phyloP scores from a whole-genome alignment of 495 filamentous ascomycete genomes.

The Penicillium nucicola region DNA sequence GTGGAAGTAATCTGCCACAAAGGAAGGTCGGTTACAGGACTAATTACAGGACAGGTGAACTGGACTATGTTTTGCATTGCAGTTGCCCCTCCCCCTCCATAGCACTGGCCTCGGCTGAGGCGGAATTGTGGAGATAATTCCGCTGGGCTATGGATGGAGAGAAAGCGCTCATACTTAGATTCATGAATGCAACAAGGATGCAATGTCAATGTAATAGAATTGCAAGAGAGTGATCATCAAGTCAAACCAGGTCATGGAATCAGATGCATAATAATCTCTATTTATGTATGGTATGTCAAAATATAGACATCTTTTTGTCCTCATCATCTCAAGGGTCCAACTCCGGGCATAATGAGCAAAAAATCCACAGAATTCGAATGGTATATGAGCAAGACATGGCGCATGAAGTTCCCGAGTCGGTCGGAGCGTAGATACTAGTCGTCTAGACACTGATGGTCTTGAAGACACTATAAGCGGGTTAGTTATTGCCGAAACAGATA shows the following conservation, averaged over 20 bases:
- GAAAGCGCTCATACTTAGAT: background rate
- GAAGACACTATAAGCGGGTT: conserved; percentile 39
- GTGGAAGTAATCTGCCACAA: conserved; percentile 9
- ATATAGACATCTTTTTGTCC: conserved; percentile 8
- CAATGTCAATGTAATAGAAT: too few species aligned
- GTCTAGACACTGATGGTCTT: conserved; percentile 56
- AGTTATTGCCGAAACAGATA: conserved; percentile 11
- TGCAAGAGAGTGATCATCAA: too few species aligned
- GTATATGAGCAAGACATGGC: conserved; percentile 34
- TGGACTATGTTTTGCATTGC: conserved; percentile 22
- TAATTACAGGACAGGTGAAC: background rate
- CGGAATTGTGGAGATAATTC: conserved; percentile 15
- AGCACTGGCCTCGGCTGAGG: conserved; percentile 12
- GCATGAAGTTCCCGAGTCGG: conserved; percentile 23
- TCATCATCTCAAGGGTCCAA: conserved; percentile 5
- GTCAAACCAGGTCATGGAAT: too few species aligned
- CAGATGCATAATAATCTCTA: background rate
- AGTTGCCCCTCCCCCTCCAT: conserved; percentile 16
- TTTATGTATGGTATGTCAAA: conserved; percentile 1
- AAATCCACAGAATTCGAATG: conserved; percentile 21
- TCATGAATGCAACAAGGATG: too few species aligned
- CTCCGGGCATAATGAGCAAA: conserved; percentile 13
- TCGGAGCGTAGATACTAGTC: conserved; percentile 6
- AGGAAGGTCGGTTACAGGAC: background rate
- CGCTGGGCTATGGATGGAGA: conserved; percentile 2